phyloP scores from a whole-genome alignment of 441 rosid genomes.

The Manihot esculenta region DNA sequence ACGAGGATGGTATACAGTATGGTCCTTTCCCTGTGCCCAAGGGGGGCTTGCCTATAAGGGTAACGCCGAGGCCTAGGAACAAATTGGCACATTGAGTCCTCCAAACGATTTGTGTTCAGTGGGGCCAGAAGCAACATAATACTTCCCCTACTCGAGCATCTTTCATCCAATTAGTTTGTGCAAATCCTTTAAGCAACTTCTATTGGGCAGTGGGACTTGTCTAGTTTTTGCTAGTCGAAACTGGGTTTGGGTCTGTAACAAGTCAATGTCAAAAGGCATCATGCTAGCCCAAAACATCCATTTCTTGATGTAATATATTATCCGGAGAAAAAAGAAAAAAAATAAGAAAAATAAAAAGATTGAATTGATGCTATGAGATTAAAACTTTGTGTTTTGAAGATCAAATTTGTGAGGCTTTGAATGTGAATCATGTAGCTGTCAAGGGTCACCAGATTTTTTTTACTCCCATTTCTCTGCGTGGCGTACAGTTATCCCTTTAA shows the following conservation, averaged over 20 bases:
- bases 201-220: background rate
- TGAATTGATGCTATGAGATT: no score
- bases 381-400: constrained; percentile 23
- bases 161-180: background rate
- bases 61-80: constrained; percentile 33
- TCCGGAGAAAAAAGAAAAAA: no score
- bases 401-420: constrained; percentile 21
- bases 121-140: constrained; percentile 20
- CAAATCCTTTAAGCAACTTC: background rate
- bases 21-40: constrained; percentile 93
- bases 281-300: background rate
- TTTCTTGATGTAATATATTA: background rate
- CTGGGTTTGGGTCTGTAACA: background rate
- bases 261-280: background rate
- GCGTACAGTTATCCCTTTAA: constrained; percentile 12
- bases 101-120: background rate
- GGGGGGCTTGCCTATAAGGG: constrained; percentile 69
- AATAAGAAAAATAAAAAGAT: background rate
- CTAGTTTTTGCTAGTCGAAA: background rate
- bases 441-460: constrained; percentile 10
- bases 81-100: constrained; percentile 5
- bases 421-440: constrained; percentile 28
- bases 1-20: constrained; percentile 76
- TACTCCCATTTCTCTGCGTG: constrained; percentile 1
- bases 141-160: constrained; percentile 3